Base-by-base conservation (phyloP, 495 filamentous ascomycete genomes). In the Copromyces sp. region DNA sequence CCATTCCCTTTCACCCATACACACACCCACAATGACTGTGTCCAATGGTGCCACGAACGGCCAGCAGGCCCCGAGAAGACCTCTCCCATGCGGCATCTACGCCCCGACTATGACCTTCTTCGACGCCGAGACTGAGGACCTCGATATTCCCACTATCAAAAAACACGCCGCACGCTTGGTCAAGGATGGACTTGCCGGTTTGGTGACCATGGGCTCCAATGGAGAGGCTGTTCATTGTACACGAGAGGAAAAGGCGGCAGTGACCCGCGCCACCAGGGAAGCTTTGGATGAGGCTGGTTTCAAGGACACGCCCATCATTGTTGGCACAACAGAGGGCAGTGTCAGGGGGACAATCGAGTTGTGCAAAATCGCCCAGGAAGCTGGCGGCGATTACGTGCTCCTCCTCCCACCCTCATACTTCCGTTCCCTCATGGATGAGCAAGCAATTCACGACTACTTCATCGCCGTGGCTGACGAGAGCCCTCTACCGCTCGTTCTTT, bases 91-190 rank as follows among this genome's bases (percentile, higher is more conserved):
- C 75, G 94, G 94, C 78, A 94, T 94, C 79, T 96, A 95, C 81
- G 91, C 92, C 73, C 94, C 94, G 24, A 95, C 92, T 39, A 93
- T 94, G 89, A 95, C 93, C 74, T 95, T 97, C 83, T 96, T 97
- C 84, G 86, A 94, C 78, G 86, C 90, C 16, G 84, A 87, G 40
- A 94, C 91, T 65, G 93, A 97, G 81, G 90, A 95, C 20, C 87
- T 97, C 77, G 93, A 97, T 77, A 87, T 93, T 75, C 86, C 90
- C 6, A 87, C 90, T 72, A 91, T 95, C 83, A 92, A 90, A 79
- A 89, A 86, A 69, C 93, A 95, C 77, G 91, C 91, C 39, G 89
- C 92, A 69, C 92, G 93, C 53, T 88, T 96, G n/a, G 93, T 91
- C 32, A 85, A 89, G 82, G 92, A 88, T 70, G 93, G 94, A 24